Conservation (phyloP, 345 rosid species). For the Eucalyptus marginata region DNA sequence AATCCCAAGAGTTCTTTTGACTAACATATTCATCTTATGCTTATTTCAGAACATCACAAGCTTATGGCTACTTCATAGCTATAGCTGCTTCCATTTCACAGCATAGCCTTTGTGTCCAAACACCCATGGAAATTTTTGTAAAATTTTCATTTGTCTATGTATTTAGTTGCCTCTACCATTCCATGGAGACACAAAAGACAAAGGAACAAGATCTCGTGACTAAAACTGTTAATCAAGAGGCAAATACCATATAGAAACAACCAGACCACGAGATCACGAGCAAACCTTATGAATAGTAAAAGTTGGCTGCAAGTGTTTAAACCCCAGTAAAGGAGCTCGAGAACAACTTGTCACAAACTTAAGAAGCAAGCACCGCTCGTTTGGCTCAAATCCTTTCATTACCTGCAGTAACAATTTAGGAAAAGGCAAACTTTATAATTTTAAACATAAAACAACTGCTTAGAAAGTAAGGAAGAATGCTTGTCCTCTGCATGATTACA, state of each 20-base stretch:
- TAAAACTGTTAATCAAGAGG: not conserved
- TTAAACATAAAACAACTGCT: not conserved
- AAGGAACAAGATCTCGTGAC: not conserved
- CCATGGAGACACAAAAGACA: not conserved
- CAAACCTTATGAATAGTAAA: constrained; percentile 89
- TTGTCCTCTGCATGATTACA: not conserved
- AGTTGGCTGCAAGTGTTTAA: constrained; percentile 87
- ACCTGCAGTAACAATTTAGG: constrained; percentile 31
- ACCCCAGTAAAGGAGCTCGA: constrained; percentile 89
- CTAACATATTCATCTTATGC: not conserved
- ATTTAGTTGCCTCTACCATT: not conserved
- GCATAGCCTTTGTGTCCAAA: not conserved
- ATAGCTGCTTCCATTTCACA: not conserved
- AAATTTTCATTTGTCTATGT: not conserved
- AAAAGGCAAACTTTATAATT: not conserved
- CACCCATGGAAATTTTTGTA: not conserved
- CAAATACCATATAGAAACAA: not conserved
- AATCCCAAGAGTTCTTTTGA: not conserved
- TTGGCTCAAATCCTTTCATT: constrained; percentile 72
- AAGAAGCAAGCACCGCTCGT: constrained; percentile 85
- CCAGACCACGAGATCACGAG: not conserved
- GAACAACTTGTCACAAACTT: constrained; percentile 98
- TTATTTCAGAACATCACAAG: not conserved
- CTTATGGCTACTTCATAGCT: not conserved
- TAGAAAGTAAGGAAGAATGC: not conserved